Percentiles rank a stretch among this genome's conserved stretches.
phyloP scores from a whole-genome alignment of 768 basidiomycete species.

The Phanerochaete sordida region DNA sequence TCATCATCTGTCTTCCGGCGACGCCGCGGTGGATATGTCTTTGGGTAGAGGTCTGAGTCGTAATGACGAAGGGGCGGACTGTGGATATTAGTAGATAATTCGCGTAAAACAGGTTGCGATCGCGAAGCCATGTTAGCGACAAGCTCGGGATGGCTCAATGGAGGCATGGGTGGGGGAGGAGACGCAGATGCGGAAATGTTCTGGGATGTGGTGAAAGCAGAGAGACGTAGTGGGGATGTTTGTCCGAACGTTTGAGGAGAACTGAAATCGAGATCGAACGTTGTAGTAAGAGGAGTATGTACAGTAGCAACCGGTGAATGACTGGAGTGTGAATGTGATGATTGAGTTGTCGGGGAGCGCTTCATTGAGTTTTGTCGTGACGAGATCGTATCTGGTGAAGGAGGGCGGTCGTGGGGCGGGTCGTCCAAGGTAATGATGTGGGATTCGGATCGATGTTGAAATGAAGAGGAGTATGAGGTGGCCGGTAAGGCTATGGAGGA shows the following conservation, averaged over 20 bases:
- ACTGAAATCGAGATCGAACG: conserved; percentile 15
- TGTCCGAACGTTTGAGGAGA: conserved; percentile 42
- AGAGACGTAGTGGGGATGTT: conserved; percentile 27
- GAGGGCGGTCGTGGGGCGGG: background rate
- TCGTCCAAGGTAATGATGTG: background rate
- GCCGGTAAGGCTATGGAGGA: background rate
- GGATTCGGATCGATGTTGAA: conserved; percentile 1
- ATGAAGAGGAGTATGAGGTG: background rate
- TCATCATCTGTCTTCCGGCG: background rate
- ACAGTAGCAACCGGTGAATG: conserved; percentile 12
- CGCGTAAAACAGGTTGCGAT: conserved; percentile 13
- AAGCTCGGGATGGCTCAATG: conserved; percentile 41
- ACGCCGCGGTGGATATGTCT: conserved; percentile 21
- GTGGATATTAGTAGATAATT: conserved; percentile 6
- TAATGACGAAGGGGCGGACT: conserved; percentile 1
- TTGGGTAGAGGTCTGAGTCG: conserved; percentile 6
- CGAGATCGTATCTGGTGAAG: conserved; percentile 10
- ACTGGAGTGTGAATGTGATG: conserved; percentile 13
- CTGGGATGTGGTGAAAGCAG: conserved; percentile 15
- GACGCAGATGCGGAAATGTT: conserved; percentile 24
- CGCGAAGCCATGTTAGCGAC: conserved; percentile 20
- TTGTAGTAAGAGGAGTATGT: conserved; percentile 9
- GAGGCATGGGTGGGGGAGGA: conserved; percentile 51
- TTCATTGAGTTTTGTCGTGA: conserved; percentile 14
- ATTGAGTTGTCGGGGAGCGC: conserved; percentile 9